phyloP scores from a whole-genome alignment of 257 asterid species.

The Anisodus acutangulus region DNA sequence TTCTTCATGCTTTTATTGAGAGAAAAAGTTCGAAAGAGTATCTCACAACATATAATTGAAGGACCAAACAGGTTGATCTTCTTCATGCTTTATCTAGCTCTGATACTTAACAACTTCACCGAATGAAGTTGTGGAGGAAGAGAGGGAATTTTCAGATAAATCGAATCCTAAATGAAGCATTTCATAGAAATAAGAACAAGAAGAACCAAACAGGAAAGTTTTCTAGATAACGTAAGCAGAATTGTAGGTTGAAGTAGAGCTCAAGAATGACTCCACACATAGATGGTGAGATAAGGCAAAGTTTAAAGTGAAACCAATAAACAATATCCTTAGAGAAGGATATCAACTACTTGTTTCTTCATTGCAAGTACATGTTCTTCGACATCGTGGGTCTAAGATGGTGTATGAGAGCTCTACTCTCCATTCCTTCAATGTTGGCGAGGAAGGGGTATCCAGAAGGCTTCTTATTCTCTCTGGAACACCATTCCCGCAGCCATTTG shows the following conservation, averaged over 20 bases:
- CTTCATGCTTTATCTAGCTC: conserved; percentile 11
- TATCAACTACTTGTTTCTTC: background rate
- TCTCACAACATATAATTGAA: background rate
- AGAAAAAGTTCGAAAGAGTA: background rate
- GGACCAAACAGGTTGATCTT: background rate
- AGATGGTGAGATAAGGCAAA: background rate
- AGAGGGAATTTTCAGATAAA: background rate
- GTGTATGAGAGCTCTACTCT: conserved; percentile 10
- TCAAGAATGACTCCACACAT: background rate
- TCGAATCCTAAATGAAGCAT: conserved; percentile 13
- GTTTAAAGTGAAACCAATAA: background rate
- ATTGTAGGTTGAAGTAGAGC: background rate
- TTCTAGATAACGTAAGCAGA: background rate
- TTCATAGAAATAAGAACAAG: background rate
- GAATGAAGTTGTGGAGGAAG: conserved; percentile 5
- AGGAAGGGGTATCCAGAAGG: background rate
- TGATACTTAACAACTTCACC: background rate
- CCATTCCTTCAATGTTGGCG: conserved; percentile 15
- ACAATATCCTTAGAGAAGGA: conserved; percentile 12
- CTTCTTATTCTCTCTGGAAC: background rate
- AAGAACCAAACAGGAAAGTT: conserved; percentile 1
- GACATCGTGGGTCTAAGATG: background rate
- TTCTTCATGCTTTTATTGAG: background rate
- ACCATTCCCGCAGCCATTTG: background rate
- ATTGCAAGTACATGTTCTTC: background rate